Evolutionary conservation across 129 eudicot genomes (phyloP), one percentile per base, ranked within the genome.

Genomic region (Lactuca sativa): DNA sequence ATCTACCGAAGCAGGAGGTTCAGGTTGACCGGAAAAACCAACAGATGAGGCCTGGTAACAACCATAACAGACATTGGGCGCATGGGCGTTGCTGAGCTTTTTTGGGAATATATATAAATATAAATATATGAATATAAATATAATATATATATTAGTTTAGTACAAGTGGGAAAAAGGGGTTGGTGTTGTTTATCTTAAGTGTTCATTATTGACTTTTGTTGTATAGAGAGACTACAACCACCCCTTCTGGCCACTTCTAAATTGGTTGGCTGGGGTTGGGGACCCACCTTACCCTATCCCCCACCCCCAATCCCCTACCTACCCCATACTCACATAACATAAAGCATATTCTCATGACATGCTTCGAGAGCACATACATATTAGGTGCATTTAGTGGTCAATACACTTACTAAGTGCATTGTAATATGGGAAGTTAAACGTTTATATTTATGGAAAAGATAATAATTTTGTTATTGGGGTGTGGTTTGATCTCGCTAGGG

Each of bases 1-100:
- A 92, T 79, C 84, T 92, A 38, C 98, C 98, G 0, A 92, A 85
- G 73, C 98, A 89, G 41, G 79, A 80, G 41, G 70, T 76, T 59
- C 74, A 47, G 4, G 15, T 47, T 47, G 52, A 47, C 68, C 36
- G 68, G 9, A 86, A 73, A 63, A 85, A 85, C 77, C 86, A 74
- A 34, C 77, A 82, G 7, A 79, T 53, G 66, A 86, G 78, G 79
- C 85, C 86, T 2, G 89, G 91, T 31, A 81, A 73, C 85, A 75
- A 81, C 77, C 83, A 86, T 54, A 81, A 81, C 80, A 66, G 92
- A 84, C 76, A 92, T 9, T 70, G 91, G 86, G 78, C 80, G 9
- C 76, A 64, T 30, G 82, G 82, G 53, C 91, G 96, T 52, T 34
- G 30, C 53, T 52, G 13, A 54, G 40, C 40, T 48, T 49, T 32